Percentiles rank a stretch among this genome's conserved stretches.
Conservation (phyloP, 768 basidiomycete species). For the Kwoniella dendrophila region DNA sequence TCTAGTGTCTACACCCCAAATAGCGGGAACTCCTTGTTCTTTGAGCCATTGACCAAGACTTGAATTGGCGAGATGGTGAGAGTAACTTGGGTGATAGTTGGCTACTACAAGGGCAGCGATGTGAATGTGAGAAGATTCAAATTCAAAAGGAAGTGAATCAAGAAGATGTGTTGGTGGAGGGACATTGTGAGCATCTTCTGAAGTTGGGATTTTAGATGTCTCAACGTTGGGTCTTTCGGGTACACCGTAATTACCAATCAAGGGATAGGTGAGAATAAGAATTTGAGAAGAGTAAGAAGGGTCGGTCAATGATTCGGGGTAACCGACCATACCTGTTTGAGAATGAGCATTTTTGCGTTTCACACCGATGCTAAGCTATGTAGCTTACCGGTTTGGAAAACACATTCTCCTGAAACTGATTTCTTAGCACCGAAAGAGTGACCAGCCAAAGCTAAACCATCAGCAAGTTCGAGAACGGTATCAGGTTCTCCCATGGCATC, state of each 20-base stretch:
- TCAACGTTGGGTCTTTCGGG: constrained; percentile 64
- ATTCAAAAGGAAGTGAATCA: constrained; percentile 62
- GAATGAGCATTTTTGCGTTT: constrained; percentile 24
- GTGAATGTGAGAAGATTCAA: constrained; percentile 95
- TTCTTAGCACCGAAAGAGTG: constrained; percentile 93
- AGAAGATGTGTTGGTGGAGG: constrained; percentile 52
- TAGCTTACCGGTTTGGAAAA: constrained; percentile 93
- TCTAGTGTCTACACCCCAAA: constrained; percentile 94
- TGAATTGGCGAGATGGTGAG: constrained; percentile 87
- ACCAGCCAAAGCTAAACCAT: constrained; percentile 84
- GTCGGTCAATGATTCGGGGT: constrained; percentile 96
- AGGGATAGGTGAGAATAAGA: constrained; percentile 92
- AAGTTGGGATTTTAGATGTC: constrained; percentile 39
- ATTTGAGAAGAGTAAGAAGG: constrained; percentile 99
- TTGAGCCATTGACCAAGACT: constrained; percentile 90
- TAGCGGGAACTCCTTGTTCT: constrained; percentile 89
- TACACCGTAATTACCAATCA: constrained; percentile 97
- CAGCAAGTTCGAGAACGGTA: constrained; percentile 79
- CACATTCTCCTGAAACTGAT: constrained; percentile 94
- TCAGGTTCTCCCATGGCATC: constrained; percentile 52
- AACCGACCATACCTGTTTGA: constrained; percentile 91
- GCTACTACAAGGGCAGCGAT: constrained; percentile 87
- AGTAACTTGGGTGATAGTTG: constrained; percentile 82
- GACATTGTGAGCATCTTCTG: constrained; percentile 52
- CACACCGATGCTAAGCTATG: neutral